Evolutionary conservation across 345 rosid species (phyloP).

Genomic region (Jatropha curcas): DNA sequence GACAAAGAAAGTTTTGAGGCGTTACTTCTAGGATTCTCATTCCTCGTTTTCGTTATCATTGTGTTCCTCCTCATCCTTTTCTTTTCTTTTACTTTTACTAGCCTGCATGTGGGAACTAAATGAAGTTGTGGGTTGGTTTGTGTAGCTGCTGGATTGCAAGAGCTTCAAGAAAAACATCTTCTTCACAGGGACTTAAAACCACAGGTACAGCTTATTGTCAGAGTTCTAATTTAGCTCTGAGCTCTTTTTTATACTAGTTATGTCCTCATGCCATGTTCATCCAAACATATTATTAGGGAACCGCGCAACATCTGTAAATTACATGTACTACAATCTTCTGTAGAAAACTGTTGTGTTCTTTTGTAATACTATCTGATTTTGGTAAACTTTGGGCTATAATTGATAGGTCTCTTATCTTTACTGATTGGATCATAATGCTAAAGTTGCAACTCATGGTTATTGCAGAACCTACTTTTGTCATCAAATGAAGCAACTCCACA

Average conservation of each 20-base stretch:
- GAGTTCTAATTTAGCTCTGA: conserved; percentile 1
- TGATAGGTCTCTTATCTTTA: conserved; percentile 8
- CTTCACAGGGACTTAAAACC: conserved; percentile 88
- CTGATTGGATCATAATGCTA: conserved; percentile 9
- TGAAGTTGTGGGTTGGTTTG: background rate
- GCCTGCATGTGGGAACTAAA: conserved; percentile 10
- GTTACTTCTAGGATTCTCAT: background rate
- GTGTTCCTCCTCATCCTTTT: background rate
- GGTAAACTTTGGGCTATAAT: background rate
- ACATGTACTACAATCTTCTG: background rate
- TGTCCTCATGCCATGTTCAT: background rate
- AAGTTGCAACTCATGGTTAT: conserved; percentile 7
- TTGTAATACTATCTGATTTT: background rate
- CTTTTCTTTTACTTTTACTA: background rate
- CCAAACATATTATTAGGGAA: background rate
- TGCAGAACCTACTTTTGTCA: conserved; percentile 73
- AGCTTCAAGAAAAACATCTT: conserved; percentile 75
- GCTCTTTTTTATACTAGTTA: background rate
- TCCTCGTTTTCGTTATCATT: background rate
- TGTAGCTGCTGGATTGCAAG: conserved; percentile 84
- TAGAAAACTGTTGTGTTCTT: background rate
- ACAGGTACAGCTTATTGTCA: conserved; percentile 48
- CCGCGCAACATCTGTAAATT: background rate
- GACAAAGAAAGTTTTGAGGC: background rate
- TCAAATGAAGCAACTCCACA: conserved; percentile 50